Percentiles rank a stretch among this genome's conserved stretches.
phyloP scores from a whole-genome alignment of 2,329 filamentous ascomycete genomes.

The Dactylonectria macrodidyma region DNA sequence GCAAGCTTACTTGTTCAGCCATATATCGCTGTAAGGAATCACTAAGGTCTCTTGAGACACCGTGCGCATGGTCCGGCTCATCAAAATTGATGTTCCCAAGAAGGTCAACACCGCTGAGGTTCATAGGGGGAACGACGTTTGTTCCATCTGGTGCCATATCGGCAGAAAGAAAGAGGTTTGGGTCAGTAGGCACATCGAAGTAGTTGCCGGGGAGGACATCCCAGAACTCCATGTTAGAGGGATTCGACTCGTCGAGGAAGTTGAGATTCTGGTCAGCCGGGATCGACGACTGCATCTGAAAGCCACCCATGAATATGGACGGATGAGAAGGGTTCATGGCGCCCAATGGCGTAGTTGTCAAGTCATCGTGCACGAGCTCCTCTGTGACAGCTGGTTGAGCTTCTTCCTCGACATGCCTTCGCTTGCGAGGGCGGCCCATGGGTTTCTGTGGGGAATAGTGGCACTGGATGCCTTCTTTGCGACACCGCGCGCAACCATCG shows the following conservation, averaged over 20 bases:
- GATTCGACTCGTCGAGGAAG: constrained; percentile 51
- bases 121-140: constrained; percentile 29
- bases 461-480: constrained; percentile 69
- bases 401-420: constrained; percentile 59
- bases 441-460: constrained; percentile 76
- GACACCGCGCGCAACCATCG: constrained; percentile 72
- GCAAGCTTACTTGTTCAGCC: constrained; percentile 38
- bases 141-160: constrained; percentile 26
- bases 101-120: constrained; percentile 48
- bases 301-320: constrained; percentile 8
- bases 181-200: constrained; percentile 35
- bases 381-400: constrained; percentile 20
- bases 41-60: constrained; percentile 50
- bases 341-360: constrained; percentile 1
- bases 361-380: constrained; percentile 23
- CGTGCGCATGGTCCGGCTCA: constrained; percentile 47
- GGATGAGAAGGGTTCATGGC: constrained; percentile 10
- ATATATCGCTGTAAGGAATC: constrained; percentile 47
- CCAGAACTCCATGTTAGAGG: constrained; percentile 53
- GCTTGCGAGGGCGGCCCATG: constrained; percentile 77
- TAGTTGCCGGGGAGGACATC: constrained; percentile 54
- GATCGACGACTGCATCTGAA: constrained; percentile 21
- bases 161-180: constrained; percentile 34
- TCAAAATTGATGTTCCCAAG: constrained; percentile 53
- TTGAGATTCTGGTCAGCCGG: constrained; percentile 53